Base-by-base conservation (phyloP, 2,329 filamentous ascomycete species). In the Botrytis fabae region DNA sequence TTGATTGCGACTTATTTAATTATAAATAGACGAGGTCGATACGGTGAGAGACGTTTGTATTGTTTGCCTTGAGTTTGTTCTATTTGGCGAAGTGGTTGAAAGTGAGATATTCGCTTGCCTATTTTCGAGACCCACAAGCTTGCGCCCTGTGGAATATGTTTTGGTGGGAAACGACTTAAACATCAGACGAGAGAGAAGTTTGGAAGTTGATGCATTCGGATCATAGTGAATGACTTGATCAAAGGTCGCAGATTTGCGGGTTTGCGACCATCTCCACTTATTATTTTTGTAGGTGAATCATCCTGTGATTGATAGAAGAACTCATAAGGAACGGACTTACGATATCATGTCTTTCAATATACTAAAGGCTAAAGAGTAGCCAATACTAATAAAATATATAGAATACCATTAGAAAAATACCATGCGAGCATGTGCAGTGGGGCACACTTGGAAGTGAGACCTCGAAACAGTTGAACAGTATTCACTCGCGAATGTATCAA, bases 281-380 rank as follows among this genome's bases (percentile, higher is more conserved):
- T 35, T n/a, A 22, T 51, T 14, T 65, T 35, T 1, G n/a, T 48
- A 48, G 25, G 35, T 65, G 10, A 5, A 38, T 1, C 20, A 22
- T 18, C 38, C 44, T 25, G 42, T 10, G 12, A 14, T 48, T 22
- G 2, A 48, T 35, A 2, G 14, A n/a, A 38, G 5, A 4, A 18
- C 4, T 9, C 1, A 1, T 18, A 12, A 35, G 32, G 20, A 1
- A 10, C 25, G 3, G 44, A n/a, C 5, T 20, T 2, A 65, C 0
- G 4, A 25, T 8, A 9, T 16, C 12, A 54, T n/a, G 25, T 0
- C 1, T 12, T n/a, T 54, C 12, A n/a, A 7, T 16, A 54, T 16
- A 4, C 25, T 7, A 10, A 38, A 20, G 42, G 9, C 20, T 14
- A 46, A 38, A 20, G 42, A 16, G 28, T 14, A 46, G 12, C 35